These are phyloP conservation scores for Curvularia lunata DNA, from an alignment of 2,329 filamentous ascomycete genomes.

Conservation along the genomic window DNA sequence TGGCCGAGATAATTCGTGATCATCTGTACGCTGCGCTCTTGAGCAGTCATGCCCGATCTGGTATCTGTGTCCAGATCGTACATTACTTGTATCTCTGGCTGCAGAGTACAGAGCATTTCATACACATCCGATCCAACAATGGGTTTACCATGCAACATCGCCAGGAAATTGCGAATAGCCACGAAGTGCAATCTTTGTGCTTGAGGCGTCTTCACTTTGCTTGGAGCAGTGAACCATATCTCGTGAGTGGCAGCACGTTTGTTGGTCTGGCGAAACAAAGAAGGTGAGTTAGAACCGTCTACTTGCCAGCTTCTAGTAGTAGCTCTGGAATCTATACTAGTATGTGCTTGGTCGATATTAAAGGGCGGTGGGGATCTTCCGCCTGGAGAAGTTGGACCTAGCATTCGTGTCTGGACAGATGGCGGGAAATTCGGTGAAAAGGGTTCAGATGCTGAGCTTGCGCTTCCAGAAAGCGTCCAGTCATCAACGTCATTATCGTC, in stretches of 20 bases:
- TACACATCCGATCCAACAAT: slow-evolving; percentile 69
- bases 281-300: slow-evolving; percentile 20
- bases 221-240: slow-evolving; percentile 67
- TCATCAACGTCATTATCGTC: slow-evolving; percentile 44
- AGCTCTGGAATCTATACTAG: slow-evolving; percentile 18
- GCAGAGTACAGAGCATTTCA: slow-evolving; percentile 68
- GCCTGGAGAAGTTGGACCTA: slow-evolving; percentile 32
- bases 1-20: slow-evolving; percentile 67
- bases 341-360: slow-evolving; percentile 38
- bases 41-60: slow-evolving; percentile 35
- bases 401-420: slow-evolving; percentile 32
- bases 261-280: slow-evolving; percentile 17
- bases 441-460: slow-evolving; percentile 26
- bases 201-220: slow-evolving; percentile 54
- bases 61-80: slow-evolving; percentile 53
- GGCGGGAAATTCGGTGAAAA: slow-evolving; percentile 27
- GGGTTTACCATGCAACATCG: slow-evolving; percentile 67
- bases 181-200: slow-evolving; percentile 65
- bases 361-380: slow-evolving; percentile 39
- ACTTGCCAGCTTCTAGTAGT: slow-evolving; percentile 24
- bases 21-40: slow-evolving; percentile 60
- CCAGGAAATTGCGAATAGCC: slow-evolving; percentile 73
- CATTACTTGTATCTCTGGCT: slow-evolving; percentile 64
- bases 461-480: slow-evolving; percentile 35
- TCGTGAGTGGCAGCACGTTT: slow-evolving; percentile 49